A percentile compares a stretch with the other conserved stretches of the same genome.
phyloP scores from a whole-genome alignment of 2,329 filamentous ascomycete genomes.

The Fusarium avenaceum region DNA sequence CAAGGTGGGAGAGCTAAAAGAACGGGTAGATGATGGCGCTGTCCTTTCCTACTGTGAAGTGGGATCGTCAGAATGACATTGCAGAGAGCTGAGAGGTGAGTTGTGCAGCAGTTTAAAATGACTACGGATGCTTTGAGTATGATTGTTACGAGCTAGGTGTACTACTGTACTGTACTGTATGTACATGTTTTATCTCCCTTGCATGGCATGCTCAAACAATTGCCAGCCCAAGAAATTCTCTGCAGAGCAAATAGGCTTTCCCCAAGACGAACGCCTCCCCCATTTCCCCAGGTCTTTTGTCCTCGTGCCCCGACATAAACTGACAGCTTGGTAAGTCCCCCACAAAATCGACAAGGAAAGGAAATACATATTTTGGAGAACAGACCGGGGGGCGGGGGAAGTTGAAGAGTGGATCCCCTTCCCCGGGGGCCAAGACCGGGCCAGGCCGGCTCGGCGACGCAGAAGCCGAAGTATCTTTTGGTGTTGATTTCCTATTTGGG shows the following conservation, averaged over 20 bases:
- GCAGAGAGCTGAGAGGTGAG: neutral
- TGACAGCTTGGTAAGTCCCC: too few relatives aligned
- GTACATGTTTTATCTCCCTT: too few relatives aligned
- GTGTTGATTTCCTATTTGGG: conserved; percentile 12
- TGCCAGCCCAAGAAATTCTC: too few relatives aligned
- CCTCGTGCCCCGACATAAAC: conserved; percentile 2
- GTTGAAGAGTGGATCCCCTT: conserved; percentile 18
- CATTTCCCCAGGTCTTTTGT: neutral
- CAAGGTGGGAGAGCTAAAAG: too few relatives aligned
- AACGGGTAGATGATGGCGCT: conserved; percentile 11
- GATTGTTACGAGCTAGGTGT: too few relatives aligned
- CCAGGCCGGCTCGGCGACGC: conserved; percentile 40
- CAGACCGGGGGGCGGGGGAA: conserved; percentile 12
- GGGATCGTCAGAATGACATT: neutral
- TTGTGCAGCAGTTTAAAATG: neutral
- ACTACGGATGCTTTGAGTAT: too few relatives aligned
- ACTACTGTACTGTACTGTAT: too few relatives aligned
- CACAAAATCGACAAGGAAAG: neutral
- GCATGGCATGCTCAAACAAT: neutral
- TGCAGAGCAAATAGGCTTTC: neutral
- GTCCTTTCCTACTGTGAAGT: neutral
- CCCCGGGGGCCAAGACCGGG: conserved; percentile 35
- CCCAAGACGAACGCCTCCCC: neutral
- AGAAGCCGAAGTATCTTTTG: conserved; percentile 22
- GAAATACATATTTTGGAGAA: conserved; percentile 1